These are phyloP conservation scores for Monosporascus sp. DNA, from an alignment of 2,329 filamentous ascomycete species.

Conservation along the genomic window DNA sequence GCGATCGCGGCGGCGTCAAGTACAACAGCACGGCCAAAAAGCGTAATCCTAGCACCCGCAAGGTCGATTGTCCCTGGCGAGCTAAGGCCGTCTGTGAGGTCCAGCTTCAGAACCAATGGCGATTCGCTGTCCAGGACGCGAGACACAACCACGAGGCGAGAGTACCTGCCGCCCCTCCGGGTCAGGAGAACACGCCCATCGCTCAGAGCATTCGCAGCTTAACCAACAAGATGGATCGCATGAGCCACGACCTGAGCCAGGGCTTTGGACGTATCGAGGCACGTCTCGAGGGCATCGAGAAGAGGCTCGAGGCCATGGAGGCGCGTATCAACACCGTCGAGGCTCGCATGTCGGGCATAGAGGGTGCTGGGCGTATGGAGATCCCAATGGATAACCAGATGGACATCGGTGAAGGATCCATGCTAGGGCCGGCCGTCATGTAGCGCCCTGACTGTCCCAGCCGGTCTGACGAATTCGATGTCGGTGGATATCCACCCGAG, in stretches of 20 bases:
- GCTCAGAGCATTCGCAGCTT: conserved; percentile 53
- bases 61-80: conserved; percentile 59
- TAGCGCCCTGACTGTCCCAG: conserved; percentile 14
- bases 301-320: conserved; percentile 51
- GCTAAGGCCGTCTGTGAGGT: conserved; percentile 61
- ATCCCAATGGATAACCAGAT: conserved; percentile 33
- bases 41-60: conserved; percentile 57
- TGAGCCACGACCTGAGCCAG: conserved; percentile 51
- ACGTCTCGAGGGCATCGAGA: conserved; percentile 46
- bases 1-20: conserved; percentile 59
- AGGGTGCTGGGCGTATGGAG: conserved; percentile 30
- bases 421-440: conserved; percentile 31
- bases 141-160: conserved; percentile 59
- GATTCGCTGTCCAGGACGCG: conserved; percentile 56
- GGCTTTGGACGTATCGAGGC: conserved; percentile 47
- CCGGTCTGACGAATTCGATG: background rate
- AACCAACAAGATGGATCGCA: conserved; percentile 54
- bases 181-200: conserved; percentile 53
- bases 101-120: conserved; percentile 57
- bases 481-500: no score
- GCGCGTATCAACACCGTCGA: conserved; percentile 30
- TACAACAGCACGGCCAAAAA: conserved; percentile 62
- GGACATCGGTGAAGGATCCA: conserved; percentile 27
- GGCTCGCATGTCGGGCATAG: conserved; percentile 32
- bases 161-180: conserved; percentile 46